Evolutionary conservation across 495 filamentous ascomycete genomes (phyloP), one percentile per base, ranked within the genome.

Genomic region (Tuber magnatum): DNA sequence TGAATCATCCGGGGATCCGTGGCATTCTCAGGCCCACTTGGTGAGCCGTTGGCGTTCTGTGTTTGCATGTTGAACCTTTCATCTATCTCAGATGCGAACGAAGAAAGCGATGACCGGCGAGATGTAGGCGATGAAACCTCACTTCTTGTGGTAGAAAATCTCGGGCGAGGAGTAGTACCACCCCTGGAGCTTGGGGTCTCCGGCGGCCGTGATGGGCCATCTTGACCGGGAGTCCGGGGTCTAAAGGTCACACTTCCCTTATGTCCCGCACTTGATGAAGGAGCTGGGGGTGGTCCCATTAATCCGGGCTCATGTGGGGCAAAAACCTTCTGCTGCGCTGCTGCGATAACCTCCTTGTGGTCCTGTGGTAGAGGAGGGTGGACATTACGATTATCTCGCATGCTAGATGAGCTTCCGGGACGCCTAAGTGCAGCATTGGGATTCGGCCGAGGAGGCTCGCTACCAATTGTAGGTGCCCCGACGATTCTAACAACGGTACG

Each of bases 1-100:
- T 98, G 94, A 75, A 99, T 98, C 93, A 99, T 98, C 76, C 95
- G 91, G 71, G 95, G 94, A 84, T 99, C 95, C 0, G 94, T 97
- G 48, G 87, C 87, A 44, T 87, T 83, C 4, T 88, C 87, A 14
- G 56, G 56, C 6, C 56, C 56, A 14, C 56, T 35, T 35, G 56
- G 28, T 35, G 56, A 65, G 22, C 71, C 79, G 68, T 68, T 73
- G 69, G 77, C 70, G 22, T 81, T 73, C 44, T 88, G 89, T 35
- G 86, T 81, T 28, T 88, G 86, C 73, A 92, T 91, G 79, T 94
- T 93, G 86, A 98, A 97, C 20, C 94, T 87, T 77, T 90, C 90
- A 78, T 99, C 95, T 18, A 99, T 82, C 84, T 99, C 95, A 7
- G 95, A 97, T 6, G 89, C 93, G 80, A 98, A 99, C 0, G 95